A percentile compares a stretch with the other conserved stretches of the same genome.
phyloP scores from a whole-genome alignment of 176 grass and related monocot species.

The Phyllostachys edulis region DNA sequence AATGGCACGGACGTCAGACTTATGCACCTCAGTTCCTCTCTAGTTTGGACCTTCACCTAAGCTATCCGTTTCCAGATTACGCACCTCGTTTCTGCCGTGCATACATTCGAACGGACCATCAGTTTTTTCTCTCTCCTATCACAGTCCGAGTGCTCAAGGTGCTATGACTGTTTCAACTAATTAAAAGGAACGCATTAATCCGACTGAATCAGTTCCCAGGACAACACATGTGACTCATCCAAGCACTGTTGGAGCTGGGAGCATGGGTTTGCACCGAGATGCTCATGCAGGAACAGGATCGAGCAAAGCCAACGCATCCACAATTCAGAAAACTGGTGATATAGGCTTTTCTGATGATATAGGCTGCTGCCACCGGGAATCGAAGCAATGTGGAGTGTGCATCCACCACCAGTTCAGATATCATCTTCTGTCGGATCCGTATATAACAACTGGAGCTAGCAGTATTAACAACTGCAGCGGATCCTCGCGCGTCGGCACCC shows the following conservation, averaged over 20 bases:
- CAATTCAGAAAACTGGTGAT: neutral
- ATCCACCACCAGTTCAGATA: neutral
- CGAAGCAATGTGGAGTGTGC: neutral
- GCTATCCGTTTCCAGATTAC: neutral
- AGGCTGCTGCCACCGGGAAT: no score
- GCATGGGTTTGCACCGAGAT: conserved; percentile 3
- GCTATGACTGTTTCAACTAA: neutral
- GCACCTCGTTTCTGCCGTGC: neutral
- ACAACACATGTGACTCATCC: conserved; percentile 16
- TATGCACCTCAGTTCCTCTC: neutral
- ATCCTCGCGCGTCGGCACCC: neutral
- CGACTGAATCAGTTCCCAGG: neutral
- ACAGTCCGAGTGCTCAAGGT: neutral
- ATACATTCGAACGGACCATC: neutral
- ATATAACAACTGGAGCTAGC: neutral
- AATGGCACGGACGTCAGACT: neutral
- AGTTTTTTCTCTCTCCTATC: no score
- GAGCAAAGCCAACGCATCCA: neutral
- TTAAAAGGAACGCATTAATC: neutral
- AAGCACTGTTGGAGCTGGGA: neutral
- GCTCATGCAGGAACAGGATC: conserved; percentile 4
- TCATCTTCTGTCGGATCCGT: neutral
- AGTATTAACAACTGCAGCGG: neutral
- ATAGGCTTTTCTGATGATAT: neutral
- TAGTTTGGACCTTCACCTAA: neutral